Percentiles rank a stretch among this genome's conserved stretches.
These are phyloP conservation scores for Fragaria ananassa DNA, from an alignment of 306 rosid genomes.

Conservation along the genomic window DNA sequence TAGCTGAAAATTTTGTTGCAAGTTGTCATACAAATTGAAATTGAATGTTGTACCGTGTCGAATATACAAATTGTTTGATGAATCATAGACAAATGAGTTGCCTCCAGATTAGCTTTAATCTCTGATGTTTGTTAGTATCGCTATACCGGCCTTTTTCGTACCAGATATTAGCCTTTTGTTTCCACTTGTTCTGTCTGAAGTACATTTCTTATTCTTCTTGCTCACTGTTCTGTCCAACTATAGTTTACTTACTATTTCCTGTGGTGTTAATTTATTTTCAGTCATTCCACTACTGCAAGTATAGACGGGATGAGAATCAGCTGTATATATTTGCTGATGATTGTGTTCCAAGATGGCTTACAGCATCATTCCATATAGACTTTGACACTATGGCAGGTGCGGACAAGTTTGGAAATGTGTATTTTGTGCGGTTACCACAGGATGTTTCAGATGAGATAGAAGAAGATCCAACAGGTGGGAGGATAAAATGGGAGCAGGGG, in stretches of 20 bases:
- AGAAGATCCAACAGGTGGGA: conserved; percentile 99
- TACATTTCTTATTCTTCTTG: conserved; percentile 3
- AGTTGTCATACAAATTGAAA: not conserved
- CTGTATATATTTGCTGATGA: conserved; percentile 95
- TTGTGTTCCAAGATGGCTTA: conserved; percentile 96
- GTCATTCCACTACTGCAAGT: conserved; percentile 98
- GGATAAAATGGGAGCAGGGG: conserved; percentile 98
- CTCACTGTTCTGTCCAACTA: not conserved
- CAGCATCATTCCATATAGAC: conserved; percentile 92
- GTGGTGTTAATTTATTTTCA: conserved; percentile 39
- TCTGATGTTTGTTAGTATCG: not conserved
- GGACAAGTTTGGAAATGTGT: conserved; percentile 93
- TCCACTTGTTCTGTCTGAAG: not conserved
- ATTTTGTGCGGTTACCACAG: conserved; percentile 83
- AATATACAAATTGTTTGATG: not conserved
- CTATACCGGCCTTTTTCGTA: not conserved
- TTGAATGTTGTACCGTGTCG: not conserved
- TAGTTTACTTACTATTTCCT: conserved; percentile 13
- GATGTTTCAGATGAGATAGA: conserved; percentile 99
- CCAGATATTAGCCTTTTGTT: not conserved
- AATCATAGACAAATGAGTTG: no score
- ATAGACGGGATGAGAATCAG: conserved; percentile 93
- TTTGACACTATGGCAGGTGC: conserved; percentile 99
- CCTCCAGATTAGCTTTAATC: not conserved
- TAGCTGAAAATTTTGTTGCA: not conserved